These are phyloP conservation scores for Solanum stenotomum DNA, from an alignment of 257 asterid genomes.

Conservation along the genomic window DNA sequence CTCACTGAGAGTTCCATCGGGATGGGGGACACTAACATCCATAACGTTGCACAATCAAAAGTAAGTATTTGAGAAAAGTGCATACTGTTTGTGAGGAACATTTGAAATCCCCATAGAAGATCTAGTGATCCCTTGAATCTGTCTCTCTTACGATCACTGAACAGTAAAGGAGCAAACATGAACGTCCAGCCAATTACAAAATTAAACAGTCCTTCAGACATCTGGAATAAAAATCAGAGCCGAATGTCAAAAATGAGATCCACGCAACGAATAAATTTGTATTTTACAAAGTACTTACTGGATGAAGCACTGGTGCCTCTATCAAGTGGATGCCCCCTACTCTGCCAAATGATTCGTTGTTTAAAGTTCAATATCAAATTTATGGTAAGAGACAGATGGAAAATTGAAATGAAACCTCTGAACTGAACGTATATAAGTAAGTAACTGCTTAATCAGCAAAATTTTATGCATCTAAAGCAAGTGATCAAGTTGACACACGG, in stretches of 20 bases:
- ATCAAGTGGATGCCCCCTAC: constrained; percentile 83
- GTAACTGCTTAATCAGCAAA: not conserved
- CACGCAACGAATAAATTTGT: not conserved
- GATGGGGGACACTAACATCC: not conserved
- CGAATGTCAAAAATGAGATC: constrained; percentile 5
- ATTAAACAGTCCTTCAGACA: constrained; percentile 95
- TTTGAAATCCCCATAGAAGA: constrained; percentile 76
- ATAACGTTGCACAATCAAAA: not conserved
- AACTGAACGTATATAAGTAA: not conserved
- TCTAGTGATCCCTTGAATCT: constrained; percentile 70
- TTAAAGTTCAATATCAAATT: not conserved
- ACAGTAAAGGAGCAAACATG: constrained; percentile 85
- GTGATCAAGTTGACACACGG: not conserved
- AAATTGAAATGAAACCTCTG: not conserved
- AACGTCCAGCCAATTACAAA: constrained; percentile 92
- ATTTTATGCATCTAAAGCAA: not conserved
- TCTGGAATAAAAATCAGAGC: constrained; percentile 26
- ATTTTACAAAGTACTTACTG: constrained; percentile 28
- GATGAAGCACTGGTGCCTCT: constrained; percentile 79
- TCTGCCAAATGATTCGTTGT: constrained; percentile 44
- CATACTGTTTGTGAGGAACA: constrained; percentile 95
- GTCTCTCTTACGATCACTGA: constrained; percentile 66
- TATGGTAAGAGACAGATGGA: not conserved
- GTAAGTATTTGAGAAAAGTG: constrained; percentile 5
- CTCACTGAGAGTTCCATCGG: not conserved